A percentile compares a stretch with the other conserved stretches of the same genome.
Evolutionary conservation across 1,139 yeast species (phyloP).

Genomic region (Hemisphaericaspora xylofermentans): DNA sequence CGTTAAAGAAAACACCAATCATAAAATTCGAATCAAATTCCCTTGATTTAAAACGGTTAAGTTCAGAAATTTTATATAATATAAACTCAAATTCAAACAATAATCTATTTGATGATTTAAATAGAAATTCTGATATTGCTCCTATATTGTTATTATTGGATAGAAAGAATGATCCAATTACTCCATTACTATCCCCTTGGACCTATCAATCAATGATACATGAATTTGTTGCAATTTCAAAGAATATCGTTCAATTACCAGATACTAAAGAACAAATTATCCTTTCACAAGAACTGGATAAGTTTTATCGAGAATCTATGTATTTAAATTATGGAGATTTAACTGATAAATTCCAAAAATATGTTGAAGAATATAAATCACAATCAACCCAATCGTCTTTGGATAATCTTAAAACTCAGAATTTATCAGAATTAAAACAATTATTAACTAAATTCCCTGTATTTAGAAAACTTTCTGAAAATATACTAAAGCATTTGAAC

Average conservation of each 20-base stretch:
- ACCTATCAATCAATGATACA: slow-evolving; percentile 98
- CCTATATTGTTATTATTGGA: slow-evolving; percentile 81
- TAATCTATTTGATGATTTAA: slow-evolving; percentile 68
- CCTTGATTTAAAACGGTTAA: slow-evolving; percentile 60
- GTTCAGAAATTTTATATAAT: slow-evolving; percentile 63
- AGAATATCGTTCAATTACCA: slow-evolving; percentile 71
- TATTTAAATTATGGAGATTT: slow-evolving; percentile 91
- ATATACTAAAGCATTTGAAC: slow-evolving; percentile 91
- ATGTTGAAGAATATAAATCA: slow-evolving; percentile 77
- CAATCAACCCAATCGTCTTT: slow-evolving; percentile 71
- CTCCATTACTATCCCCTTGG: slow-evolving; percentile 94
- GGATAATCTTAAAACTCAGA: slow-evolving; percentile 57
- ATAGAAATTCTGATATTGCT: slow-evolving; percentile 55
- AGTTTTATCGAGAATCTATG: slow-evolving; percentile 77
- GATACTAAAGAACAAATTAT: slow-evolving; percentile 28
- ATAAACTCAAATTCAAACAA: slow-evolving; percentile 56
- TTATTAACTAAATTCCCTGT: slow-evolving; percentile 93
- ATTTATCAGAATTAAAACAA: slow-evolving; percentile 84
- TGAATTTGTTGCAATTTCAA: slow-evolving; percentile 77
- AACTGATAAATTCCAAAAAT: slow-evolving; percentile 82
- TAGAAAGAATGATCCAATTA: slow-evolving; percentile 84
- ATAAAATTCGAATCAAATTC: slow-evolving; percentile 75
- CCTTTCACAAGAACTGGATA: slow-evolving; percentile 54
- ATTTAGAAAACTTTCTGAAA: slow-evolving; percentile 80
- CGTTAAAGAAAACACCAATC: slow-evolving; percentile 74